phyloP scores from a whole-genome alignment of 2,329 filamentous ascomycete species.

The Huntiella abstrusa region DNA sequence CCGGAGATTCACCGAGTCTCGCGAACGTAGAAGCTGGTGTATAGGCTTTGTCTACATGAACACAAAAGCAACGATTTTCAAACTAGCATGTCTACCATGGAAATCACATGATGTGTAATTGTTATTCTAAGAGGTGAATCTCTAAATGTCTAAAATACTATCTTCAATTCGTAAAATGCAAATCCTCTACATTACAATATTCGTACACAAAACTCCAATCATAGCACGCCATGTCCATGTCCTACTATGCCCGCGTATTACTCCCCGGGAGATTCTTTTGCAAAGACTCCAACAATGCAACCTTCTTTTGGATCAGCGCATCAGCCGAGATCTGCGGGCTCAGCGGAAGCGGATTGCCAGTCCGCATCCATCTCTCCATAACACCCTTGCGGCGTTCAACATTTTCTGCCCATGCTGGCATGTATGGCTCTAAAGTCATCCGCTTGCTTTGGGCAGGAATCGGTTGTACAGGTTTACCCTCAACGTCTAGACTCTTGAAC shows the following conservation, averaged over 20 bases:
- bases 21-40: no score
- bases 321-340: not conserved
- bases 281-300: conserved; percentile 8
- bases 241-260: not conserved
- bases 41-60: no score
- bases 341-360: not conserved
- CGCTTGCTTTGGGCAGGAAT: no score
- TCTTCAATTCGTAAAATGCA: no score
- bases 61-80: not conserved
- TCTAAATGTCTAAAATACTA: not conserved
- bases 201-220: no score
- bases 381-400: not conserved
- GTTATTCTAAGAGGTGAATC: not conserved
- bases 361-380: conserved; percentile 4
- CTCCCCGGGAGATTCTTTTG: not conserved
- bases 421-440: conserved; percentile 3
- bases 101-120: not conserved
- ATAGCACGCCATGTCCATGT: not conserved
- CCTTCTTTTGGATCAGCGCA: conserved; percentile 8
- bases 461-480: no score
- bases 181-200: no score
- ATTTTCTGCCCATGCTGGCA: not conserved
- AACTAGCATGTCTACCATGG: not conserved
- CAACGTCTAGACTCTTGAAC: no score
- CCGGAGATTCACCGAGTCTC: no score